phyloP scores from a whole-genome alignment of 2,329 filamentous ascomycete genomes.

The Botrytis hyacinthi region DNA sequence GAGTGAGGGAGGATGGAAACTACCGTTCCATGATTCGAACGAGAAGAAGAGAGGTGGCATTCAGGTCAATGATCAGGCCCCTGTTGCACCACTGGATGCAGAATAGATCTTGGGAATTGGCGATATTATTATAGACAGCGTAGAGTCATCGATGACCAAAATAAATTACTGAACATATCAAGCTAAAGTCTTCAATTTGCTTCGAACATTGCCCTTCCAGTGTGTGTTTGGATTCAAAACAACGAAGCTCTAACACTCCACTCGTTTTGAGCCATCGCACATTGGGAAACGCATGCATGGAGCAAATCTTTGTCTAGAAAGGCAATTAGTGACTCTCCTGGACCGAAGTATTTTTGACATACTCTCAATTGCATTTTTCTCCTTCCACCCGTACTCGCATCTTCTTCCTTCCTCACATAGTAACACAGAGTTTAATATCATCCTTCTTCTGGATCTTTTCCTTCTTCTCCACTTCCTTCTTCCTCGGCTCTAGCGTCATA shows the following conservation, averaged over 20 bases:
- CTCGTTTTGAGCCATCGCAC: not conserved
- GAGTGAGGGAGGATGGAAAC: constrained; percentile 77
- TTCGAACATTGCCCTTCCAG: not conserved
- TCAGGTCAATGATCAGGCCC: constrained; percentile 78
- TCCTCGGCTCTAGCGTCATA: constrained; percentile 2
- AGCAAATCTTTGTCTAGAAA: not conserved
- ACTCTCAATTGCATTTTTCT: not conserved
- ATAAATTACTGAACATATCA: not conserved
- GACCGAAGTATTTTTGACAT: not conserved
- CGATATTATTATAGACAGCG: constrained; percentile 12
- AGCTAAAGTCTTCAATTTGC: not conserved
- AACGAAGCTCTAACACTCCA: not conserved
- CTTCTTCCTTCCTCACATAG: constrained; percentile 4
- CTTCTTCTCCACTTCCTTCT: not conserved
- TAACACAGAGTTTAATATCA: constrained; percentile 2
- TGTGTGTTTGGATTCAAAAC: not conserved
- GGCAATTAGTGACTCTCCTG: not conserved
- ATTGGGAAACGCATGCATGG: not conserved
- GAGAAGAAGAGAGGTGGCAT: constrained; percentile 89
- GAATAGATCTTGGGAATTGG: constrained; percentile 50
- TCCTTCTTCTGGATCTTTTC: not conserved
- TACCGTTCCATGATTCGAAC: constrained; percentile 76
- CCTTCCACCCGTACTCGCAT: not conserved
- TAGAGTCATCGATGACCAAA: not conserved
- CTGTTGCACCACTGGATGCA: constrained; percentile 72